phyloP scores from a whole-genome alignment of 2,329 filamentous ascomycete species.

The Monosporascus sp. region DNA sequence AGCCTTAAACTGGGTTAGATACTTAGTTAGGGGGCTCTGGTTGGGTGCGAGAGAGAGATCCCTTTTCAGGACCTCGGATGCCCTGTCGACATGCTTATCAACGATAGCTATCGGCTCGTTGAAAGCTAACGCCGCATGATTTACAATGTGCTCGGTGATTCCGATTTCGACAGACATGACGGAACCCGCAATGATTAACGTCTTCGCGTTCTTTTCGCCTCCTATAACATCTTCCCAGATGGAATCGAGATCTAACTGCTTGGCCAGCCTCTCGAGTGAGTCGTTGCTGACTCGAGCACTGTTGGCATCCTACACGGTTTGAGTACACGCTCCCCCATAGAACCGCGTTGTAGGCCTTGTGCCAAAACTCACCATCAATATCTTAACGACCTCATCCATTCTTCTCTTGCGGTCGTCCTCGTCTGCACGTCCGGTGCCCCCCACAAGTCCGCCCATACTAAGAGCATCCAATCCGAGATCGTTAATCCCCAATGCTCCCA shows the following conservation, averaged over 20 bases:
- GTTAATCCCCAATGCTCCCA: conserved; percentile 50
- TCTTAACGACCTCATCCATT: conserved; percentile 45
- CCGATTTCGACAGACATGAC: conserved; percentile 57
- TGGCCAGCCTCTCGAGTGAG: conserved; percentile 66
- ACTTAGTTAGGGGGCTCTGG: conserved; percentile 64
- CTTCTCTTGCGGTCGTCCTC: conserved; percentile 52
- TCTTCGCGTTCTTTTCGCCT: conserved; percentile 44
- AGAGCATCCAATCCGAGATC: conserved; percentile 51
- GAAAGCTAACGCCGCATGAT: conserved; percentile 58
- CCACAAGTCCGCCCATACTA: conserved; percentile 41
- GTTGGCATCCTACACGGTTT: conserved; percentile 25
- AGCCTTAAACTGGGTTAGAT: conserved; percentile 62
- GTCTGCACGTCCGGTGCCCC: conserved; percentile 34
- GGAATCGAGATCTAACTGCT: conserved; percentile 60
- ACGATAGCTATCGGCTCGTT: conserved; percentile 54
- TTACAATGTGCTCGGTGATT: conserved; percentile 56
- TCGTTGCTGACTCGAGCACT: conserved; percentile 68
- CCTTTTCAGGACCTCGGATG: conserved; percentile 58
- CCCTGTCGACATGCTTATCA: conserved; percentile 54
- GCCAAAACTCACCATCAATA: conserved; percentile 39
- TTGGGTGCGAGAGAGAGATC: conserved; percentile 57
- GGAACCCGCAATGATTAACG: conserved; percentile 57
- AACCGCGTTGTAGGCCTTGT: conserved; percentile 26
- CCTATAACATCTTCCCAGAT: conserved; percentile 51
- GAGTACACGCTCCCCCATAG: conserved; percentile 25